Percentiles rank a stretch among this genome's conserved stretches.
These are phyloP conservation scores for Rhizophora apiculata DNA, from an alignment of 345 rosid genomes.

Conservation along the genomic window DNA sequence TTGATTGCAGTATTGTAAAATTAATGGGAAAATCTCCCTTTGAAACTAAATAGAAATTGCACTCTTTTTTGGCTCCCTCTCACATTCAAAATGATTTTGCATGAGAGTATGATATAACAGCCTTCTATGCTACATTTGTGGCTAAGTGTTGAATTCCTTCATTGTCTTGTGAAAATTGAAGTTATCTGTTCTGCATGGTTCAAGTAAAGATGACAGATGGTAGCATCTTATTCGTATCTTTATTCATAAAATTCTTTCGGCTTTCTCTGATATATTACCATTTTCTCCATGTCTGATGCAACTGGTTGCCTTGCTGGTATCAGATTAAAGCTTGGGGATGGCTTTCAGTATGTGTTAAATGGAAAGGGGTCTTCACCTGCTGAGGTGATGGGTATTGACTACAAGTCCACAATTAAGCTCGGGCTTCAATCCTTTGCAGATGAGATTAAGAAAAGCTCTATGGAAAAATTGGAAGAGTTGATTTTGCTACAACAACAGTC, in stretches of 20 bases:
- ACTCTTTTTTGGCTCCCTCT: not conserved
- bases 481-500: conserved; percentile 50
- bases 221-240: not conserved
- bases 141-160: not conserved
- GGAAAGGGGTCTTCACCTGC: conserved; percentile 53
- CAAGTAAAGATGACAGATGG: not conserved
- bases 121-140: not conserved
- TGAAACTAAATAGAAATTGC: not conserved
- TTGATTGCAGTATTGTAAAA: too few species aligned
- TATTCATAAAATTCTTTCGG: not conserved
- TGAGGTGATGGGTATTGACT: conserved; percentile 79
- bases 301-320: conserved; percentile 1
- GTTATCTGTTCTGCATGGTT: not conserved
- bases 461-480: conserved; percentile 51
- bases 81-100: not conserved
- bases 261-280: not conserved
- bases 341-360: conserved; percentile 51
- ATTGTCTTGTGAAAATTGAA: not conserved
- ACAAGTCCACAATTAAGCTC: conserved; percentile 59
- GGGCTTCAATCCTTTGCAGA: conserved; percentile 49
- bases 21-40: too few species aligned
- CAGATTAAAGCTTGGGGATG: conserved; percentile 58
- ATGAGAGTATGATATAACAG: not conserved
- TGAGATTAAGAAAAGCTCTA: conserved; percentile 47
- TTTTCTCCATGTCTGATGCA: not conserved